Evolutionary conservation across 2,329 filamentous ascomycete species (phyloP).

Genomic region (Colletotrichum spinosum): DNA sequence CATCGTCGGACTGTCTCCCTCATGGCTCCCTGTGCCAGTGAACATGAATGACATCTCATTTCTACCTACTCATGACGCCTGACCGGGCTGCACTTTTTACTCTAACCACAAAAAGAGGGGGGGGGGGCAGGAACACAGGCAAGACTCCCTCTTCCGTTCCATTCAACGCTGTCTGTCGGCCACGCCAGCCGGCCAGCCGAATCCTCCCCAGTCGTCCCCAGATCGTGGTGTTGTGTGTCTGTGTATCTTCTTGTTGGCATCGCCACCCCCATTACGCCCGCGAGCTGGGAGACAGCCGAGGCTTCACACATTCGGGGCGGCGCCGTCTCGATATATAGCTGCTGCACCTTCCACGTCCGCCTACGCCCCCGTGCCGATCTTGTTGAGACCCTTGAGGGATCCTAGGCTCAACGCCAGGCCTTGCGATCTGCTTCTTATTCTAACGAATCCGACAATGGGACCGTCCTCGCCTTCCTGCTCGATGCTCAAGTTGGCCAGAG

Average conservation of each 20-base stretch:
- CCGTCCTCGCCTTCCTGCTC: constrained; percentile 97
- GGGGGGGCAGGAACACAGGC: constrained; percentile 20
- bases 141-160: constrained; percentile 22
- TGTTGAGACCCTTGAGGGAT: constrained; percentile 93
- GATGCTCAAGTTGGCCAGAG: constrained; percentile 95
- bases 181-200: constrained; percentile 15
- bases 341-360: background rate
- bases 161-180: constrained; percentile 21
- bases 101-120: constrained; percentile 28
- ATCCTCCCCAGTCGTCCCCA: background rate
- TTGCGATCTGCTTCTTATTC: constrained; percentile 97
- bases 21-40: background rate
- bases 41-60: constrained; percentile 37
- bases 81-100: constrained; percentile 38
- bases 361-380: constrained; percentile 67
- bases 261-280: constrained; percentile 26
- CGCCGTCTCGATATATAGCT: constrained; percentile 30
- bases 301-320: constrained; percentile 13
- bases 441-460: constrained; percentile 95
- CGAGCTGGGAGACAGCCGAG: constrained; percentile 2
- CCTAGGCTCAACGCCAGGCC: constrained; percentile 93
- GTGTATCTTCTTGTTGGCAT: background rate
- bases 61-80: constrained; percentile 39
- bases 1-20: background rate
- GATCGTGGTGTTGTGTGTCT: constrained; percentile 10